Conservation (phyloP, 2,329 filamentous ascomycete species). For the Dothideomycetes sp. region DNA sequence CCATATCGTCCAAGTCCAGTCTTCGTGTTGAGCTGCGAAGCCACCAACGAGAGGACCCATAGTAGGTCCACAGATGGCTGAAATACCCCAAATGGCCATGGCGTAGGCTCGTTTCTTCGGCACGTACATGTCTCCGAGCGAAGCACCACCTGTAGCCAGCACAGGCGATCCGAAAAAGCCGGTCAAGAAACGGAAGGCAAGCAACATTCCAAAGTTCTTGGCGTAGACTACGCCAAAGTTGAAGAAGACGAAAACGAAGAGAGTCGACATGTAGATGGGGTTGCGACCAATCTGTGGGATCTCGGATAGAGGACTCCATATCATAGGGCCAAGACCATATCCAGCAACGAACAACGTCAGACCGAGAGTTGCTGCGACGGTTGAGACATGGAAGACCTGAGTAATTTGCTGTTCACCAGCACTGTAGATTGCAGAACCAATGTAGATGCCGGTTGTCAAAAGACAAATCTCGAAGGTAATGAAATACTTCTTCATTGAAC, state of each 20-base stretch:
- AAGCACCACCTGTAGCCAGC: slow-evolving; percentile 38
- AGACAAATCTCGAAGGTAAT: slow-evolving; percentile 40
- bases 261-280: slow-evolving; percentile 40
- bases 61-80: slow-evolving; percentile 32
- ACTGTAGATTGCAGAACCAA: slow-evolving; percentile 44
- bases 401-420: slow-evolving; percentile 35
- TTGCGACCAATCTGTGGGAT: slow-evolving; percentile 43
- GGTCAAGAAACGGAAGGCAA: slow-evolving; percentile 44
- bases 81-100: slow-evolving; percentile 28
- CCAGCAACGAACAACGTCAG: slow-evolving; percentile 43
- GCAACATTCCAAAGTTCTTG: slow-evolving; percentile 43
- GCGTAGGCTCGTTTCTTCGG: slow-evolving; percentile 31
- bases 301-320: slow-evolving; percentile 39
- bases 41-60: slow-evolving; percentile 34
- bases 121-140: slow-evolving; percentile 35
- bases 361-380: slow-evolving; percentile 40
- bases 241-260: slow-evolving; percentile 42
- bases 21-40: slow-evolving; percentile 30
- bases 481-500: slow-evolving; percentile 31
- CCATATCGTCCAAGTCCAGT: slow-evolving; percentile 35
- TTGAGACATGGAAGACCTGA: slow-evolving; percentile 35
- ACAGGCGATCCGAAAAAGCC: slow-evolving; percentile 42
- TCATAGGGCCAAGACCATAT: slow-evolving; percentile 1
- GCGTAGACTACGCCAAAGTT: slow-evolving; percentile 31
- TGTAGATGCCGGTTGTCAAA: slow-evolving; percentile 43